Evolutionary conservation across 306 rosid genomes (phyloP).

Genomic region (Prunus dulcis): DNA sequence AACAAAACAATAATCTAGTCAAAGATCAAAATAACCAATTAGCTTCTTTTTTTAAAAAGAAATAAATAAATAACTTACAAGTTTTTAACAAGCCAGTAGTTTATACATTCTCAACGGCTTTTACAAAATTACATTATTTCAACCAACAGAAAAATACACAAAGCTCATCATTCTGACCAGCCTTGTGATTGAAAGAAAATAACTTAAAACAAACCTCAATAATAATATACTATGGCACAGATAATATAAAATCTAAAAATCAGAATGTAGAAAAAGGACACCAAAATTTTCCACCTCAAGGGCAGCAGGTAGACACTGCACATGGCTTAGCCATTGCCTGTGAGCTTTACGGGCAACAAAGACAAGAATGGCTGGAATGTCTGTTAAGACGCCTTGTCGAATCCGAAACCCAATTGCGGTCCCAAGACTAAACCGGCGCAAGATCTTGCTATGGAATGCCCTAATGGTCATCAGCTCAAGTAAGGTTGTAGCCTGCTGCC

Average conservation of each 20-base stretch:
- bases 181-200: background rate
- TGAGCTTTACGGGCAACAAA: constrained; percentile 95
- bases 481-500: constrained; percentile 94
- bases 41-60: background rate
- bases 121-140: background rate
- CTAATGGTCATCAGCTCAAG: constrained; percentile 98
- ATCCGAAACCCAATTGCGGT: constrained; percentile 98
- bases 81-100: too few relatives aligned
- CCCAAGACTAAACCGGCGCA: constrained; percentile 91
- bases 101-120: background rate
- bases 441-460: constrained; percentile 95
- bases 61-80: too few relatives aligned
- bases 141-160: background rate
- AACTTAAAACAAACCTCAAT: background rate
- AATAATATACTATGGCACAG: background rate
- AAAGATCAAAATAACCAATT: constrained; percentile 3
- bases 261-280: constrained; percentile 45
- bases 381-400: constrained; percentile 78
- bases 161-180: constrained; percentile 1
- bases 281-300: constrained; percentile 84
- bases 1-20: constrained; percentile 6
- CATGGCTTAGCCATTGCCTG: constrained; percentile 83
- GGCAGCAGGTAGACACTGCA: constrained; percentile 89
- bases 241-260: constrained; percentile 2
- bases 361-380: constrained; percentile 95